A percentile compares a stretch with the other conserved stretches of the same genome.
Conservation (phyloP, 805 yeast genomes). For the Grigorovia transvaalensis region DNA sequence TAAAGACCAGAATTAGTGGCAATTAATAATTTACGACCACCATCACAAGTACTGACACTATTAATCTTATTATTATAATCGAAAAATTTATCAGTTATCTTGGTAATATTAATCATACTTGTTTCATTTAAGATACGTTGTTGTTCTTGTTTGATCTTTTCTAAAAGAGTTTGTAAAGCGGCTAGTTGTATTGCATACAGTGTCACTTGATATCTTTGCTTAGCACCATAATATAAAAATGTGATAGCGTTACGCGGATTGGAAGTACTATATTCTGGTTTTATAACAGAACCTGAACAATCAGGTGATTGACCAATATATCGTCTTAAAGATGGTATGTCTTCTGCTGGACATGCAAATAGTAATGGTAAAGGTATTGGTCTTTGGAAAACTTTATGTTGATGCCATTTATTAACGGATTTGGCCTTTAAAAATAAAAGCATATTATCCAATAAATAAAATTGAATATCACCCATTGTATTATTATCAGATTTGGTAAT, state of each 20-base stretch:
- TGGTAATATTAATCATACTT: slow-evolving; percentile 69
- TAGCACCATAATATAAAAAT: slow-evolving; percentile 29
- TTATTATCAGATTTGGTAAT: slow-evolving; percentile 19
- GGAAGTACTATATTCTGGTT: slow-evolving; percentile 13
- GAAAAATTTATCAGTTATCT: slow-evolving; percentile 66
- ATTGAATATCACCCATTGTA: slow-evolving; percentile 58
- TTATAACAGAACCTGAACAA: slow-evolving; percentile 22
- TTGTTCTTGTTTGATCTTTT: slow-evolving; percentile 73
- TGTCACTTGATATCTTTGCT: slow-evolving; percentile 33
- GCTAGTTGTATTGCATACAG: slow-evolving; percentile 34
- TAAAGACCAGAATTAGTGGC: slow-evolving; percentile 91
- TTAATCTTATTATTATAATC: slow-evolving; percentile 67
- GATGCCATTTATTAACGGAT: slow-evolving; percentile 80
- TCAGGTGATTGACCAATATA: slow-evolving; percentile 26
- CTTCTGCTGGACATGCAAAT: slow-evolving; percentile 68
- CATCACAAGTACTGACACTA: slow-evolving; percentile 89
- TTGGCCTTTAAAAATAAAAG: slow-evolving; percentile 77
- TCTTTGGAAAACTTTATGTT: slow-evolving; percentile 79
- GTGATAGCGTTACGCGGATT: slow-evolving; percentile 28
- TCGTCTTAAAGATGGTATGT: slow-evolving; percentile 53
- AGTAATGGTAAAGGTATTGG: slow-evolving; percentile 76
- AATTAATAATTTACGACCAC: slow-evolving; percentile 79
- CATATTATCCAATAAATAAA: slow-evolving; percentile 82
- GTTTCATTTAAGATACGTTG: slow-evolving; percentile 56
- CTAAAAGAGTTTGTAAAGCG: slow-evolving; percentile 71